These are phyloP conservation scores for Oxytropis ochrocephala DNA, from an alignment of 306 rosid species.

Conservation along the genomic window DNA sequence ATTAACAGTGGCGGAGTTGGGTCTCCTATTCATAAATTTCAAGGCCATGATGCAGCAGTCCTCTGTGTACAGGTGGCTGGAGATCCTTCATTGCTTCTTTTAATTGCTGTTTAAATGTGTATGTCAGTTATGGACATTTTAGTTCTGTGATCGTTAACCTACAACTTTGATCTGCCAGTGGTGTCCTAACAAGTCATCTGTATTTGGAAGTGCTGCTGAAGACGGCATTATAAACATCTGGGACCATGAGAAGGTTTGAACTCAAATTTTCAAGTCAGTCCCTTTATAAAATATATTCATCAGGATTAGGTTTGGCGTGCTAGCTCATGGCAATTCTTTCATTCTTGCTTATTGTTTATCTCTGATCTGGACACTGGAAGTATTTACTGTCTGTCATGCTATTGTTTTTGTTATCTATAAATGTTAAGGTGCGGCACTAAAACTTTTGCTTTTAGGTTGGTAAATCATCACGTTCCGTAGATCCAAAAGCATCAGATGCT, in stretches of 20 bases:
- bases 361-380: not conserved
- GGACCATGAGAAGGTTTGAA: conserved; percentile 77
- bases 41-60: conserved; percentile 89
- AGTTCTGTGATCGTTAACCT: conserved; percentile 3
- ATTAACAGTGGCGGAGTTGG: conserved; percentile 58
- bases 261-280: not conserved
- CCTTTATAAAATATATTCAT: not conserved
- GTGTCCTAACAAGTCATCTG: conserved; percentile 81
- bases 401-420: not conserved
- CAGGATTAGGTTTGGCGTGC: not conserved
- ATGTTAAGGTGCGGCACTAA: not conserved
- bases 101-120: not conserved
- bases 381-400: not conserved
- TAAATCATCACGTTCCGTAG: conserved; percentile 24
- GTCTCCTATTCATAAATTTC: conserved; percentile 71
- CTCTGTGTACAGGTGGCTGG: conserved; percentile 82
- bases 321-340: not conserved
- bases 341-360: not conserved
- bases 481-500: conserved; percentile 12
- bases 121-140: not conserved
- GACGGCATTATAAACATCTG: conserved; percentile 87
- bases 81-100: not conserved
- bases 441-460: conserved; percentile 34
- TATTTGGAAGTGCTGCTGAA: conserved; percentile 97
- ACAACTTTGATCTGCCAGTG: conserved; percentile 52